Evolutionary conservation across 176 grass and related monocot species (phyloP), one percentile per base, ranked within the genome.

Genomic region (Tuctoria greenei): DNA sequence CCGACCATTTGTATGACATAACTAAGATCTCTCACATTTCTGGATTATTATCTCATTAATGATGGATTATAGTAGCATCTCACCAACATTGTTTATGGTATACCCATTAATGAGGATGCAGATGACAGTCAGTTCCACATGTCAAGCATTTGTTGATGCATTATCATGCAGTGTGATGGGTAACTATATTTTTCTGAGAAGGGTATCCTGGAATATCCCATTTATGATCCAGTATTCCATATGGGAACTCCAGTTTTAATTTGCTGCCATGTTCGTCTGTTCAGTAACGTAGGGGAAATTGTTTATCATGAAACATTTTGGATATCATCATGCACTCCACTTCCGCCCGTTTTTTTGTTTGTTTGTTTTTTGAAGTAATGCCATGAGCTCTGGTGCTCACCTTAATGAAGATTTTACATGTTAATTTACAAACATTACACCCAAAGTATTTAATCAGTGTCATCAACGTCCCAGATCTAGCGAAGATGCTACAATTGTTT

Each of bases 71-170:
- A 50, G 17, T 58, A 52, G 49, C 79, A 66, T 82, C 62, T 67
- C 14, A 52, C 66, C 51, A 61, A 16, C 34, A 66, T 78, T 78
- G 34, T 67, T 78, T 78, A 67, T 54, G 1, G 24, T 60, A 52
- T 61, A 49, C 31, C 20, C 47, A 43, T 57, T 38, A 67, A 63
- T 63, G 63, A 69, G 72, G 71, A 72, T 54, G 50, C 38, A 6
- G 51, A 87, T 82, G 79, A 78, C 67, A 67, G 79, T 66, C 9
- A 66, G 41, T 57, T 78, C 41, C 85, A 82, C 79, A 87, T 87
- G 85, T 65, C 58, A 78, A 73, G 79, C 85, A 78, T 73, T 73
- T 73, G 50, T 61, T 76, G 40, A 65, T 73, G 67, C 31, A 12
- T 60, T 27, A 67, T 82, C 66, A 77, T 77, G 66, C 14, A 0